Evolutionary conservation across 140 eudicot genomes (phyloP), one percentile per base, ranked within the genome.

Genomic region (Stevia rebaudiana): DNA sequence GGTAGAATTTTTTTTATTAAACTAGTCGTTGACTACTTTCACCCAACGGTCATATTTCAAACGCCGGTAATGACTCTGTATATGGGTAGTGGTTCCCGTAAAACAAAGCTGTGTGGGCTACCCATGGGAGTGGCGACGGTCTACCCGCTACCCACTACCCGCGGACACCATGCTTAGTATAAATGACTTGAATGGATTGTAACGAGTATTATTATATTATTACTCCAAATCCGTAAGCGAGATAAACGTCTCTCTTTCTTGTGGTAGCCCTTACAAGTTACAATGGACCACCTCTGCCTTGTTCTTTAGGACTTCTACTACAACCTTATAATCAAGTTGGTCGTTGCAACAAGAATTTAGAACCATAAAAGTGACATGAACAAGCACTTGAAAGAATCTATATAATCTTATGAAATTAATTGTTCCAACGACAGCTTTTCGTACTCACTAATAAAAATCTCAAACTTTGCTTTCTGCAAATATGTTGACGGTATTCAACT

Each of bases 291-390:
- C 62, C n/a, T 56, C 6, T 56, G 11, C 8, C 63, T 31, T 56
- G 63, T 56, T 56, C 63, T 13, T 12, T 41, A 37, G 36, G 49
- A 40, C 67, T 61, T 61, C 3, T 61, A 39, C 49, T 39, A 40
- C 37, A 40, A 18, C 67, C 52, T 39, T 61, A 40, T 40, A 61
- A 40, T 21, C 39, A 39, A 4, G 52, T 61, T 23, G 11, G 19
- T 12, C 51, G 18, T 59, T 55, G 22, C 23, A 28, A 28, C 21
- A 19, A 21, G 16, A 11, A 35, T 33, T 37, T 36, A 22, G 21
- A 21, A 21, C 39, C 67, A 41, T 61, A 15, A 13, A 11, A 37
- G 67, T 21, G 67, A 23, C 53, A 11, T 51, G 25, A 41, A 11
- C 17, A 2, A 51, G 8, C 15, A 8, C 42, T 8, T 56, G 3